Base-by-base conservation (phyloP, 345 rosid genomes). In the Linum tenue region DNA sequence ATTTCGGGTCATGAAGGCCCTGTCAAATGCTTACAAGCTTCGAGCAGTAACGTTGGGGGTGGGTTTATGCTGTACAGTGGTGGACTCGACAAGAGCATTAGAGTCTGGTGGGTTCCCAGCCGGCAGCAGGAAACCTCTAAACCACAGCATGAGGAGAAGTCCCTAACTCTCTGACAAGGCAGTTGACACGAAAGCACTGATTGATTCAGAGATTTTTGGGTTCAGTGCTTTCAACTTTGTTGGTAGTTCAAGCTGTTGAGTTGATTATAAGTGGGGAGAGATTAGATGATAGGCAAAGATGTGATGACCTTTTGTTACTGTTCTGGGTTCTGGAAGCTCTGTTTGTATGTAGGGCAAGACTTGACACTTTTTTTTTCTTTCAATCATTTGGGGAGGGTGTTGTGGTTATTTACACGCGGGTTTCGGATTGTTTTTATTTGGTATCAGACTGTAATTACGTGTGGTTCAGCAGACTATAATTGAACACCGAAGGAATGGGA, bases 31-130 rank as follows among this genome's bases (percentile, higher is more conserved):
- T 59, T 74, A 50, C 77, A 74, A 43, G 73, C 70, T 6, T 66
- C 77, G 3, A 59, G 70, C n/a, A 62, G 44, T 57, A 65, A 37
- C 16, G 56, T 74, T 62, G 77, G 77, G 1, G 62, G 67, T 35
- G 77, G 77, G 3, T 74, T 74, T 63, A 43, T 74, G 73, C 73
- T 74, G 15, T 74, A 74, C 35, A 74, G 77, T 62, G 77, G 77
- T 38, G 70, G 73, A 38, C 70, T 74, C 36, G 77, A 74, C 61
- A 74, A 65, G 60, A 69, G 70, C 51, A 7, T 74, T 4, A 69
- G 77, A 8, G 77, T 74, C 8, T 74, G 77, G 77, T 74, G 77
- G 77, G 77, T 74, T 59, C 86, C 97, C 17, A 86, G 74, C 40
- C 75, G 53, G 53, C 53, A 48, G 14, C 14, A 48, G 53, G 53